Evolutionary conservation across 176 grass and related monocot genomes (phyloP).

Genomic region (Guadua angustifolia): DNA sequence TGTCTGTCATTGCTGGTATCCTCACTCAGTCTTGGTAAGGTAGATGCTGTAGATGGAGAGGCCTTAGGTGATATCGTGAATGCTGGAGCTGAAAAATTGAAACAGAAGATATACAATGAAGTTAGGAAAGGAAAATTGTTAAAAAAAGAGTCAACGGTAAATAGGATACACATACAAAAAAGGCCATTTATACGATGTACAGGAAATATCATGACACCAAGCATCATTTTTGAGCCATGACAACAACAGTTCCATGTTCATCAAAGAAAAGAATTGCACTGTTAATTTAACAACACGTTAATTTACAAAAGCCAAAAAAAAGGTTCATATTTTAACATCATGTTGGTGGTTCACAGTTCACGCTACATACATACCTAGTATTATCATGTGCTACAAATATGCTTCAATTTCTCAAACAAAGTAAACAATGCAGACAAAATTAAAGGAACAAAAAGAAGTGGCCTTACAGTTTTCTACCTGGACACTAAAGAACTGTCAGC

Average conservation of each 20-base stretch:
- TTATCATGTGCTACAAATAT: not conserved
- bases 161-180: conserved; percentile 26
- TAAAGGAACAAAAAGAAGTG: conserved; percentile 1
- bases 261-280: not conserved
- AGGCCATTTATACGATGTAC: conserved; percentile 5
- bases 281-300: not conserved
- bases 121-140: conserved; percentile 26
- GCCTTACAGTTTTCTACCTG: conserved; percentile 29
- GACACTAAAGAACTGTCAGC: conserved; percentile 32
- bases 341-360: not conserved
- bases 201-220: not conserved
- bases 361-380: conserved; percentile 16
- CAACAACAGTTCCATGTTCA: conserved; percentile 7
- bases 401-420: conserved; percentile 29
- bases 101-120: conserved; percentile 17
- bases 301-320: not conserved
- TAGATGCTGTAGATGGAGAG: conserved; percentile 54
- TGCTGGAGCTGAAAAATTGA: conserved; percentile 71
- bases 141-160: conserved; percentile 22
- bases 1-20: conserved; percentile 45
- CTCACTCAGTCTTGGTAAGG: conserved; percentile 38
- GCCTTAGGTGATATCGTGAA: conserved; percentile 61
- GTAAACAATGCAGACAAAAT: conserved; percentile 31
- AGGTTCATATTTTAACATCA: conserved; percentile 17
- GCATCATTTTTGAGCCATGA: not conserved